Base-by-base conservation (phyloP, 345 rosid species). In the Diplotaxis tenuifolia region DNA sequence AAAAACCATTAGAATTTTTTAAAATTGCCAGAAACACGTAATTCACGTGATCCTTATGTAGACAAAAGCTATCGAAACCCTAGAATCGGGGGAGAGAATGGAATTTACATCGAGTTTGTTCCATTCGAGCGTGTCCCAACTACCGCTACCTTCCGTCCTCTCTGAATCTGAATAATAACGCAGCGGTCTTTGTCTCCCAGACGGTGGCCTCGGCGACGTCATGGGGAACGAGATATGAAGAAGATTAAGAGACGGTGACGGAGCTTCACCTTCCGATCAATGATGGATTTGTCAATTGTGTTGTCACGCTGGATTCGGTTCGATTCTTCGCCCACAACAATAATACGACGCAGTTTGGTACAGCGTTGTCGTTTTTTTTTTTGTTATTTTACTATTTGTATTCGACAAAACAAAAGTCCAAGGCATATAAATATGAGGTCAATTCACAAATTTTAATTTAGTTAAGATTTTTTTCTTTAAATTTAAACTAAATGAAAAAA, bases 121-220 rank as follows among this genome's bases (percentile, higher is more conserved):
- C 97, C 97, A 94, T 72, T 88, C 98, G 68, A 91, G 83, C 56
- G 86, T 81, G 68, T 91, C 88, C 98, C 96, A 94, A 76, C 93
- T 84, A 52, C 87, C 90, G 56, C 84, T 77, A 59, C 82, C 84
- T 18, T 94, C 97, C 81, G 86, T 84, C 85, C 73, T 83, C 55
- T 90, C 91, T 68, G 82, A 70, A 21, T 61, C 80, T 31, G 82
- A 53, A 63, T 80, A 70, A 74, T 76, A 86, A 19, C 90, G 80
- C 53, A 82, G 75, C 65, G 94, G 72, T 64, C 79, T 75, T 67
- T 83, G 38, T 60, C 89, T 82, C 49, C 69, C 70, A 52, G 85
- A 63, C 67, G 76, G 76, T 65, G 76, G 76, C 66, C 64, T 77
- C 73, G 76, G 75, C 58, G 87, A 80, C 25, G 88, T 80, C 89